A percentile compares a stretch with the other conserved stretches of the same genome.
phyloP scores from a whole-genome alignment of 1,284 basidiomycete genomes.

The Cutaneotrichosporon cavernicola region DNA sequence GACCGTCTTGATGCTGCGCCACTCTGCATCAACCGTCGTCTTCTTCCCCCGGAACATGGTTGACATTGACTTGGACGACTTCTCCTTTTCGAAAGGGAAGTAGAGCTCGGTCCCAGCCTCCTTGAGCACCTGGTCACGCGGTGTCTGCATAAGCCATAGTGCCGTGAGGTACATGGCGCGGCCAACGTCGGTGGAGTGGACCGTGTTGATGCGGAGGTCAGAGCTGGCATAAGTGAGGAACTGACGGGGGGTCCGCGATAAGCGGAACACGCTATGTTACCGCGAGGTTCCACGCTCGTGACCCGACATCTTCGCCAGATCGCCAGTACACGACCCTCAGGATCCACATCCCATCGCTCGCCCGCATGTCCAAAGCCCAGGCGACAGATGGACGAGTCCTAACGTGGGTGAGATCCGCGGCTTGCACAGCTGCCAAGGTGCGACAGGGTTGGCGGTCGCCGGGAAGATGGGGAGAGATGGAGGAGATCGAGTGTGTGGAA shows the following conservation, averaged over 20 bases:
- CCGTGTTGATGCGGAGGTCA: constrained; percentile 73
- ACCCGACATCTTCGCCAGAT: too few species aligned
- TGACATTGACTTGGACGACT: constrained; percentile 9
- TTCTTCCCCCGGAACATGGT: constrained; percentile 20
- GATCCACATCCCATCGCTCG: too few species aligned
- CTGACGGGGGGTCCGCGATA: too few species aligned
- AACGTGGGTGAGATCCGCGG: too few species aligned
- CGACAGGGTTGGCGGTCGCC: too few species aligned
- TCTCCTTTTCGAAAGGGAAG: constrained; percentile 53
- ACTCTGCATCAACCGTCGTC: constrained; percentile 32
- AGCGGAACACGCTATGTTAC: too few species aligned
- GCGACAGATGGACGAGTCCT: too few species aligned
- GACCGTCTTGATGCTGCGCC: constrained; percentile 50
- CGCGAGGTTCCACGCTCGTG: too few species aligned
- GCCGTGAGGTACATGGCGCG: constrained; percentile 68
- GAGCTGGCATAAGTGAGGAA: constrained; percentile 52
- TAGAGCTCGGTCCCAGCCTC: constrained; percentile 66
- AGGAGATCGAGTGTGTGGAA: neutral
- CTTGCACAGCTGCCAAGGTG: too few species aligned
- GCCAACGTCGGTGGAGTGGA: constrained; percentile 75
- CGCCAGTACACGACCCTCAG: too few species aligned
- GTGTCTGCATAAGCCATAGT: constrained; percentile 36
- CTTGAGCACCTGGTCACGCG: constrained; percentile 28
- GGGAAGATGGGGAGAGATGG: neutral
- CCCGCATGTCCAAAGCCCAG: too few species aligned